These are phyloP conservation scores for Incumbomyces delicatus DNA, from an alignment of 2,329 filamentous ascomycete genomes.

Conservation along the genomic window DNA sequence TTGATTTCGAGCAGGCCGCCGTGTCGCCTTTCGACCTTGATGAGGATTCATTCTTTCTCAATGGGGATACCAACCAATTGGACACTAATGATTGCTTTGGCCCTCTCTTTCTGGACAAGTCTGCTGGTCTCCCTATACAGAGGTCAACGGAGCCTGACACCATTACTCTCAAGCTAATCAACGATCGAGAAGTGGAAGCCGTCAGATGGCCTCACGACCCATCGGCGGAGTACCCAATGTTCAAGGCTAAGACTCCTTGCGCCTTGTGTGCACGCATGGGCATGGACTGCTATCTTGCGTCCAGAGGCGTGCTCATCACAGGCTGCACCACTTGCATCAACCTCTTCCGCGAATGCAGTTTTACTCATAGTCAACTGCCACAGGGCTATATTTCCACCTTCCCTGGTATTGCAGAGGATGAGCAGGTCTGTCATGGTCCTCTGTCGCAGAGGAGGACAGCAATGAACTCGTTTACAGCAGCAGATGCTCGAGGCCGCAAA, in stretches of 20 bases:
- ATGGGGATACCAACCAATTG: constrained; percentile 29
- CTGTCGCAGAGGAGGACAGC: constrained; percentile 28
- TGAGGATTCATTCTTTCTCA: constrained; percentile 29
- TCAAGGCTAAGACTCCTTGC: constrained; percentile 35
- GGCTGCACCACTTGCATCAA: constrained; percentile 40
- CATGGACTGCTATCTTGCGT: constrained; percentile 38
- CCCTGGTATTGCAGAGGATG: constrained; percentile 35
- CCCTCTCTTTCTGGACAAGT: constrained; percentile 33
- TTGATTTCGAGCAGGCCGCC: constrained; percentile 38
- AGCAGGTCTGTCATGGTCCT: constrained; percentile 11
- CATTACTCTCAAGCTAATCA: constrained; percentile 20
- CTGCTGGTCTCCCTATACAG: constrained; percentile 30
- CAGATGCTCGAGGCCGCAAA: constrained; percentile 44
- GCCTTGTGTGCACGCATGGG: constrained; percentile 37
- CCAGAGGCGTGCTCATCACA: constrained; percentile 34
- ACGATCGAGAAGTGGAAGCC: constrained; percentile 21
- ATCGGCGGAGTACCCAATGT: constrained; percentile 33
- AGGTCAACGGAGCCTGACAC: constrained; percentile 16
- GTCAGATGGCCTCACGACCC: constrained; percentile 17
- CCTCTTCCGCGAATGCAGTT: constrained; percentile 39
- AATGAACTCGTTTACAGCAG: constrained; percentile 32
- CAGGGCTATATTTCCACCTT: constrained; percentile 36
- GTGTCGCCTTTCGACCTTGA: constrained; percentile 28
- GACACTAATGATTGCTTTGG: constrained; percentile 30
- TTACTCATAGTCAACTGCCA: constrained; percentile 32